Evolutionary conservation across 78 protist genomes (phyloP).

Genomic region (Dictyostelium firmibasis): DNA sequence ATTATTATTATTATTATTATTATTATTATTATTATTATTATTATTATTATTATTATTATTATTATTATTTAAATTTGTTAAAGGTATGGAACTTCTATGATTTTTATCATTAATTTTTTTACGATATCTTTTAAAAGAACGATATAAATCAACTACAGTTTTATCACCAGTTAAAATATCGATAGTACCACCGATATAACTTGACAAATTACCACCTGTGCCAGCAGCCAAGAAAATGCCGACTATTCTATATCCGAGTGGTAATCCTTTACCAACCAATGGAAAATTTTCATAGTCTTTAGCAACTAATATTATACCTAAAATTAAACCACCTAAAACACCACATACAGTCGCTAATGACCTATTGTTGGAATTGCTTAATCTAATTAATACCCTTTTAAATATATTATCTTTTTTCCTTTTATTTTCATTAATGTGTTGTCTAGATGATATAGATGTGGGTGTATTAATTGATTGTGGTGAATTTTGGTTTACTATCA

Average conservation of each 20-base stretch:
- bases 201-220: constrained; percentile 5
- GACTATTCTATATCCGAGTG: neutral
- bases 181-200: constrained; percentile 16
- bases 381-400: neutral
- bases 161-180: constrained; percentile 17
- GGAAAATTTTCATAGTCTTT: neutral
- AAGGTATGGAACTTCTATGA: neutral
- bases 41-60: neutral
- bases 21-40: neutral
- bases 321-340: neutral
- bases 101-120: neutral
- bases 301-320: neutral
- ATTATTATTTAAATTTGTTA: neutral
- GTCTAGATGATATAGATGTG: neutral
- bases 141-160: neutral
- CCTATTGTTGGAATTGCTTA: neutral
- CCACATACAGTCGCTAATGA: constrained; percentile 14
- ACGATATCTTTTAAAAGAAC: neutral
- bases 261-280: neutral
- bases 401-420: neutral
- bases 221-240: constrained; percentile 2
- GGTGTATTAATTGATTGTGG: neutral
- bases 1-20: neutral
- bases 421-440: neutral
- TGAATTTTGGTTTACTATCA: neutral